Conservation (phyloP, 352 stramenopile species). For the Phytopythium helicoides region DNA sequence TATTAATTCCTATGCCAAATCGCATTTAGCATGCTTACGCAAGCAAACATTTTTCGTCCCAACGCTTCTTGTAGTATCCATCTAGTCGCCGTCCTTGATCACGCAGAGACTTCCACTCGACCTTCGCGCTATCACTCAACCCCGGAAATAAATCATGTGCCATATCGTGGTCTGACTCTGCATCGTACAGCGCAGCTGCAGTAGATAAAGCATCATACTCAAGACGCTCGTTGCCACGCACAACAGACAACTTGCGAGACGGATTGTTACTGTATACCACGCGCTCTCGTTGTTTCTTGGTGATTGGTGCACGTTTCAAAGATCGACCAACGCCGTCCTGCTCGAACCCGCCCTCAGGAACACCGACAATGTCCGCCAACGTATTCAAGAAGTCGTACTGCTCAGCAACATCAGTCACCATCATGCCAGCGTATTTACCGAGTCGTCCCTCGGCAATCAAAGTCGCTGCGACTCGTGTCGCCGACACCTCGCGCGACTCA, state of each 20-base stretch:
- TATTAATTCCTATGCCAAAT: no score
- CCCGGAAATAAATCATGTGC: constrained; percentile 32
- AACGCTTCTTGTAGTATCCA: constrained; percentile 45
- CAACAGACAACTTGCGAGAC: constrained; percentile 39
- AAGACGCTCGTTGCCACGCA: constrained; percentile 40
- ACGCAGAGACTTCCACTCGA: constrained; percentile 25
- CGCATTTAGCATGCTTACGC: no score
- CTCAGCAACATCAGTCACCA: constrained; percentile 21
- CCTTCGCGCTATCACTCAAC: constrained; percentile 10
- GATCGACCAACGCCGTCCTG: constrained; percentile 59
- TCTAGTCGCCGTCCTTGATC: constrained; percentile 25
- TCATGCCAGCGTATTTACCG: no score
- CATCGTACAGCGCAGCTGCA: constrained; percentile 41
- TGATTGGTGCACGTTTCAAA: constrained; percentile 32
- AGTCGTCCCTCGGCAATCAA: constrained; percentile 51
- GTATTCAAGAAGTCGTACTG: constrained; percentile 70
- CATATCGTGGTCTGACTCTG: constrained; percentile 31
- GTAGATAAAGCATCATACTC: constrained; percentile 35
- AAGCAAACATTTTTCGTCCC: constrained; percentile 30
- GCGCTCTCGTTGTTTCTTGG: constrained; percentile 12
- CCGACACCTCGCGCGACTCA: constrained; percentile 39
- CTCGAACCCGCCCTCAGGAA: constrained; percentile 41
- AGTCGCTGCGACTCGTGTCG: constrained; percentile 36
- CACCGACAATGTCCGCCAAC: constrained; percentile 55
- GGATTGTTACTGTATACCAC: constrained; percentile 58